A percentile compares a stretch with the other conserved stretches of the same genome.
Conservation (phyloP, 2,329 filamentous ascomycete genomes). For the Zymoseptoria brevis region DNA sequence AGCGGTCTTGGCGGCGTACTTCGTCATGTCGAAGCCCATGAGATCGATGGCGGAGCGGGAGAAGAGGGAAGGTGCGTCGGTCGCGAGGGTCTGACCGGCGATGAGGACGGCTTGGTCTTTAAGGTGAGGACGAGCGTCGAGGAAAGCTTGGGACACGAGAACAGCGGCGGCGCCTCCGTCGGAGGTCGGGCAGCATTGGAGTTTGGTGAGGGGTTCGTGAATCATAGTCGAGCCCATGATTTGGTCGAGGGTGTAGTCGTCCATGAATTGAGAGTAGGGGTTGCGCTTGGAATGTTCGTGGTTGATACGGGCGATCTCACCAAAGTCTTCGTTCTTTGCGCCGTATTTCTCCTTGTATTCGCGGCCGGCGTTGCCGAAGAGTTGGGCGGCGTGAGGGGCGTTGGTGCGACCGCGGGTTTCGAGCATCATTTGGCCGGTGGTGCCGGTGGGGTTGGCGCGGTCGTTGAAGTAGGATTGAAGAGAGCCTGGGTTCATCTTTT, state of each 20-base stretch:
- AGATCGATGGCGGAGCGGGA: constrained; percentile 75
- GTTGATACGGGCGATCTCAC: constrained; percentile 87
- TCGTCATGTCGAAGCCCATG: constrained; percentile 79
- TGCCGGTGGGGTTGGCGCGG: constrained; percentile 68
- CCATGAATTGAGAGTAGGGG: constrained; percentile 95
- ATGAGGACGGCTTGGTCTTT: constrained; percentile 76
- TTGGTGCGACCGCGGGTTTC: constrained; percentile 21
- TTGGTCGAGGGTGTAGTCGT: constrained; percentile 83
- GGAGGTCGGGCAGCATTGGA: constrained; percentile 97
- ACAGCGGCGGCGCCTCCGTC: constrained; percentile 86
- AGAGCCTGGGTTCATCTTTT: constrained; percentile 92
- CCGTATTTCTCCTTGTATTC: constrained; percentile 94
- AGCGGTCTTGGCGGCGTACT: constrained; percentile 59
- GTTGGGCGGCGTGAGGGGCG: constrained; percentile 45
- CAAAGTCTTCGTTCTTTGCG: constrained; percentile 77
- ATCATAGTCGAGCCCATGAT: constrained; percentile 69
- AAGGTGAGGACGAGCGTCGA: constrained; percentile 75
- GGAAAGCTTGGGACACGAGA: constrained; percentile 79
- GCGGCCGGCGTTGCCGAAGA: constrained; percentile 90
- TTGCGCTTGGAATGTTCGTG: constrained; percentile 86
- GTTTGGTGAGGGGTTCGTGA: constrained; percentile 81
- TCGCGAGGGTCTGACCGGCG: constrained; percentile 77
- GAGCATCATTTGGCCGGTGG: constrained; percentile 55
- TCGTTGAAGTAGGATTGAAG: constrained; percentile 78
- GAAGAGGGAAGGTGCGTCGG: constrained; percentile 73